These are phyloP conservation scores for Aphanomyces cochlioides DNA, from an alignment of 352 stramenopile genomes.

Conservation along the genomic window DNA sequence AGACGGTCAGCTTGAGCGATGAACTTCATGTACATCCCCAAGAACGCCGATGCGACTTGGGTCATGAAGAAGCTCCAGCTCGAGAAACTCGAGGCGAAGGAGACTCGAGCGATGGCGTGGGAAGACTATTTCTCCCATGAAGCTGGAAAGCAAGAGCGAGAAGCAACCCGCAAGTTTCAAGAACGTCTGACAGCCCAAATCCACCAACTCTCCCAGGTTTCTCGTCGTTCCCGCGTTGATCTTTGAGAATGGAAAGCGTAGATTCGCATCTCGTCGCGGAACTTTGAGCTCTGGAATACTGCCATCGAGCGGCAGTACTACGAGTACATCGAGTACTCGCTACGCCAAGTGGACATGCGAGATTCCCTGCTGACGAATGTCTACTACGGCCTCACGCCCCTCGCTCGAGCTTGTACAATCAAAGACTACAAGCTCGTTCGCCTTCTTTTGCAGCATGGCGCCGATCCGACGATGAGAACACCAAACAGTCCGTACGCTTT, in stretches of 20 bases:
- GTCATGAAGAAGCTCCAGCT: neutral
- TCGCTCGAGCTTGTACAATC: slow-evolving; percentile 14
- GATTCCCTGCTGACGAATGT: slow-evolving; percentile 21
- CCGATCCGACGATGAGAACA: slow-evolving; percentile 2
- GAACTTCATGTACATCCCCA: slow-evolving; percentile 13
- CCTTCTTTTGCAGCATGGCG: slow-evolving; percentile 13
- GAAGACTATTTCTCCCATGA: slow-evolving; percentile 23
- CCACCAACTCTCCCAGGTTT: slow-evolving; percentile 21
- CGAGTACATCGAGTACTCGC: slow-evolving; percentile 20
- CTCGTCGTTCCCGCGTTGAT: neutral
- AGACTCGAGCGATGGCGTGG: slow-evolving; percentile 24
- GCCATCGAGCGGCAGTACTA: slow-evolving; percentile 22
- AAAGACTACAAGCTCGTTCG: slow-evolving; percentile 15
- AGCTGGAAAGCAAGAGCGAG: slow-evolving; percentile 10
- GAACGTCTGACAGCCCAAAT: slow-evolving; percentile 16
- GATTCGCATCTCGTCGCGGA: slow-evolving; percentile 13
- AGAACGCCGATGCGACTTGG: slow-evolving; percentile 5
- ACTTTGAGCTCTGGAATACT: slow-evolving; percentile 29
- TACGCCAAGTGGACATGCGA: slow-evolving; percentile 4
- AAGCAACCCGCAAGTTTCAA: neutral
- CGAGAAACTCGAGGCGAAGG: slow-evolving; percentile 8
- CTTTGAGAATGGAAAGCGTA: neutral
- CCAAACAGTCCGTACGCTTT: slow-evolving; percentile 1
- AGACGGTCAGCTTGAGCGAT: neutral
- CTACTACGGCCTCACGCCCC: slow-evolving; percentile 21